Conservation (phyloP, 352 stramenopile genomes). For the Saprolegnia parasitica region DNA sequence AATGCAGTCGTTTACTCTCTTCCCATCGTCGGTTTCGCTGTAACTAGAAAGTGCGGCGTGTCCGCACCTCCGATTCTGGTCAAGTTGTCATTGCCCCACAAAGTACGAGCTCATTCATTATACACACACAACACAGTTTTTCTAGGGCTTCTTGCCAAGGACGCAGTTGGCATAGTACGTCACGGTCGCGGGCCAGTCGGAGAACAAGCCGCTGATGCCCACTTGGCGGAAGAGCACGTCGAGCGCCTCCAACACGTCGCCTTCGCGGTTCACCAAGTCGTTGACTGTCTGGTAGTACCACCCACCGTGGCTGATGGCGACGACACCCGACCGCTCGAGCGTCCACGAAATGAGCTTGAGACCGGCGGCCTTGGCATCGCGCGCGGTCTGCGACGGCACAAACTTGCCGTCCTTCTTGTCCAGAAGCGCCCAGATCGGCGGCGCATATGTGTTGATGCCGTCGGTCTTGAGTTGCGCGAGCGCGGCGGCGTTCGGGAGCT, state of each 20-base stretch:
- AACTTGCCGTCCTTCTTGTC: conserved; percentile 33
- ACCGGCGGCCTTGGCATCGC: conserved; percentile 33
- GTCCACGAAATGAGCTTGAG: conserved; percentile 64
- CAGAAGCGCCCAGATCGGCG: conserved; percentile 40
- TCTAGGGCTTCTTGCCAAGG: conserved; percentile 25
- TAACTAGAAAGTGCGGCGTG: too few relatives aligned
- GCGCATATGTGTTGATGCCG: conserved; percentile 49
- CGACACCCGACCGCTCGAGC: conserved; percentile 38
- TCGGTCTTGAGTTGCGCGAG: conserved; percentile 31
- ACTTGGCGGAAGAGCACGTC: conserved; percentile 45
- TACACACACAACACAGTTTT: too few relatives aligned
- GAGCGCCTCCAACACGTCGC: conserved; percentile 37
- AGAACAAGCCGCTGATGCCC: conserved; percentile 47
- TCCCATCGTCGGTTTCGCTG: too few relatives aligned
- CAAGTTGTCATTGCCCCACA: too few relatives aligned
- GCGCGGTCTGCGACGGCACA: conserved; percentile 34
- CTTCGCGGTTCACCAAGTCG: conserved; percentile 30
- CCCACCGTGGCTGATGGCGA: conserved; percentile 29
- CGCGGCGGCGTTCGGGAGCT: not conserved
- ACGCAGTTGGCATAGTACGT: conserved; percentile 59
- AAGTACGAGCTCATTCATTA: too few relatives aligned
- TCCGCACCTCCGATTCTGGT: too few relatives aligned
- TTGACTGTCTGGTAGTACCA: conserved; percentile 37
- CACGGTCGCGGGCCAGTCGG: conserved; percentile 49
- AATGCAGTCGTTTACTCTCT: too few relatives aligned